Conservation (phyloP, 148 eudicot genomes). For the Vaccinium corymbosum region DNA sequence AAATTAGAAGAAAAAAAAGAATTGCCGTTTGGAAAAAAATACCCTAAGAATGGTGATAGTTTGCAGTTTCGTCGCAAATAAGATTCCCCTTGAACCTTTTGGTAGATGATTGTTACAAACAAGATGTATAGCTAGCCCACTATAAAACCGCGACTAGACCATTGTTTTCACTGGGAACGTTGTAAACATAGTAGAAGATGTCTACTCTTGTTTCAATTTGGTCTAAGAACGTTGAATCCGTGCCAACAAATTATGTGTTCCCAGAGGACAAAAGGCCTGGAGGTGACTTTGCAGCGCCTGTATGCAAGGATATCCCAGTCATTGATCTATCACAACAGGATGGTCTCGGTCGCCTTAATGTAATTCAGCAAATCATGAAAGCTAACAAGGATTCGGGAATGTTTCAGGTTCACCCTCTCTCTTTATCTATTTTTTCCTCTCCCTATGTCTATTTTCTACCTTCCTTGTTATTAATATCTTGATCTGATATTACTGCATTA, state of each 20-base stretch:
- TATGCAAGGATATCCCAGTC: neutral
- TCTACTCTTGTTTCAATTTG: neutral
- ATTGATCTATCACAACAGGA: neutral
- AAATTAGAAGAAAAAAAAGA: too few species aligned
- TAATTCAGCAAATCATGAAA: slow-evolving; percentile 1
- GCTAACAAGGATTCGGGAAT: neutral
- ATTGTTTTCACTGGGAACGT: neutral
- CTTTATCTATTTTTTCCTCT: neutral
- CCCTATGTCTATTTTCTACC: neutral
- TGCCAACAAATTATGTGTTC: neutral
- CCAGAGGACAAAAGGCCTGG: neutral
- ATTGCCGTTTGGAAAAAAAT: too few species aligned
- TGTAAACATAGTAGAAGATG: neutral
- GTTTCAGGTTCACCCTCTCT: neutral
- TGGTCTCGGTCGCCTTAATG: neutral
- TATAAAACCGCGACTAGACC: too few species aligned
- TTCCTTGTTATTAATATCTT: neutral
- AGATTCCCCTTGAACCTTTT: too few species aligned
- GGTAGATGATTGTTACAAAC: too few species aligned
- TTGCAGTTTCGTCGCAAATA: too few species aligned
- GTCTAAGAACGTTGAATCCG: neutral
- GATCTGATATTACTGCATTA: neutral
- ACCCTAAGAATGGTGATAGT: too few species aligned
- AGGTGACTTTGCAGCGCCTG: neutral
- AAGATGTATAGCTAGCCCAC: too few species aligned